A percentile compares a stretch with the other conserved stretches of the same genome.
phyloP scores from a whole-genome alignment of 2,329 filamentous ascomycete genomes.

The Aureobasidium sp. region DNA sequence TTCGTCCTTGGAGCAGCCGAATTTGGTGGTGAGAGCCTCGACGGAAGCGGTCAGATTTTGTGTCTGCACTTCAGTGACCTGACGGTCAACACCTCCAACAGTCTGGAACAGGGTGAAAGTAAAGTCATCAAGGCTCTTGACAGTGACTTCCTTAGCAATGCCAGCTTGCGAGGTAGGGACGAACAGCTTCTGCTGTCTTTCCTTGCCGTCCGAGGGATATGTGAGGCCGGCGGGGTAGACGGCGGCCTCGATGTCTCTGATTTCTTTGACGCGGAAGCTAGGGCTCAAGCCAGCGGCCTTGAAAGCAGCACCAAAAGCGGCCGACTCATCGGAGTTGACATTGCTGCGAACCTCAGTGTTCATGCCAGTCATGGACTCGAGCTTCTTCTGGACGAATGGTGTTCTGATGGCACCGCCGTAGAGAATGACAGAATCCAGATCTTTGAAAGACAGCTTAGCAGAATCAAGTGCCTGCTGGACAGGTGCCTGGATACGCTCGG shows the following conservation, averaged over 20 bases:
- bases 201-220: slow-evolving; percentile 59
- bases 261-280: slow-evolving; percentile 97
- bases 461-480: slow-evolving; percentile 67
- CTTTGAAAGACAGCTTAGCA: slow-evolving; percentile 64
- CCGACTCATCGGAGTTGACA: slow-evolving; percentile 94
- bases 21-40: slow-evolving; percentile 68
- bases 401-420: slow-evolving; percentile 87
- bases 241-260: slow-evolving; percentile 70
- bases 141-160: slow-evolving; percentile 72
- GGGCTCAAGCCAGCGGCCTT: slow-evolving; percentile 87
- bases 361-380: slow-evolving; percentile 67
- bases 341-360: slow-evolving; percentile 80
- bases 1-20: slow-evolving; percentile 67
- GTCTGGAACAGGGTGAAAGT: slow-evolving; percentile 73
- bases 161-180: slow-evolving; percentile 68
- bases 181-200: slow-evolving; percentile 76
- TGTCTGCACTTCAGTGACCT: slow-evolving; percentile 62
- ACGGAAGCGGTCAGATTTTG: slow-evolving; percentile 81
- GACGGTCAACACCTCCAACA: slow-evolving; percentile 50
- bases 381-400: slow-evolving; percentile 84
- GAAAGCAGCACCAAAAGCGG: slow-evolving; percentile 93
- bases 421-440: slow-evolving; percentile 85
- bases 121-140: slow-evolving; percentile 78
- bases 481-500: slow-evolving; percentile 59
- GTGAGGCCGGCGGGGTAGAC: slow-evolving; percentile 68